A percentile compares a stretch with the other conserved stretches of the same genome.
Evolutionary conservation across 2,329 filamentous ascomycete genomes (phyloP).

Genomic region (Chaetomium sp.): DNA sequence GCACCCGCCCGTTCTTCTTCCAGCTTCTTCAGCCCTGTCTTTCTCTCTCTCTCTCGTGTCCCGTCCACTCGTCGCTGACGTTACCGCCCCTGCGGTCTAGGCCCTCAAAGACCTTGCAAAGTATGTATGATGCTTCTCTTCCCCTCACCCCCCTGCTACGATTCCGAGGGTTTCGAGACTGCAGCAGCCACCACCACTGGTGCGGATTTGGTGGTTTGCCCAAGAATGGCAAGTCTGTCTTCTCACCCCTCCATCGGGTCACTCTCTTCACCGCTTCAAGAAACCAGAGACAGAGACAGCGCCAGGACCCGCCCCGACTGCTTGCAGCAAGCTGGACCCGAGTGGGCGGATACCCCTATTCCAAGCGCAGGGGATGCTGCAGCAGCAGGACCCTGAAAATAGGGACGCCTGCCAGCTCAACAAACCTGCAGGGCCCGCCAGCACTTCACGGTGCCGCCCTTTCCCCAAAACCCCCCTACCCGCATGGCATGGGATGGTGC

Average conservation of each 20-base stretch:
- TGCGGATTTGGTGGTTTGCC: conserved; percentile 7
- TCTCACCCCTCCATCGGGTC: conserved; percentile 9
- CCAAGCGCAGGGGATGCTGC: neutral
- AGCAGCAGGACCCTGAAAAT: neutral
- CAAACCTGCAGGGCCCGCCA: neutral
- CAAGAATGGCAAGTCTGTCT: neutral
- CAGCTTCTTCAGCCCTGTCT: conserved; percentile 20
- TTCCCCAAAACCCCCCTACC: neutral
- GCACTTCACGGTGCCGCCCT: neutral
- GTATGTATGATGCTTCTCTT: conserved; percentile 37
- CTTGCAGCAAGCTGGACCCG: conserved; percentile 9
- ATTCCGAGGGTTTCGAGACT: conserved; percentile 2
- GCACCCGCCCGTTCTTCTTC: conserved; percentile 16
- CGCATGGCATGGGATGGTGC: neutral
- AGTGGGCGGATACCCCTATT: neutral
- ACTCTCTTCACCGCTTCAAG: conserved; percentile 19
- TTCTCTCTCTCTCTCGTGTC: conserved; percentile 1
- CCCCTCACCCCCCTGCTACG: conserved; percentile 8
- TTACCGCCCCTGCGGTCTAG: conserved; percentile 34
- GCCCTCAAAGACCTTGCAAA: conserved; percentile 40
- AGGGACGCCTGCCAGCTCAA: neutral
- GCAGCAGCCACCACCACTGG: neutral
- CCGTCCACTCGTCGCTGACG: conserved; percentile 26
- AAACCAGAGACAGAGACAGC: neutral
- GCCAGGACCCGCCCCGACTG: neutral